These are phyloP conservation scores for Pythium folliculosum DNA, from an alignment of 352 stramenopile genomes.

Conservation along the genomic window DNA sequence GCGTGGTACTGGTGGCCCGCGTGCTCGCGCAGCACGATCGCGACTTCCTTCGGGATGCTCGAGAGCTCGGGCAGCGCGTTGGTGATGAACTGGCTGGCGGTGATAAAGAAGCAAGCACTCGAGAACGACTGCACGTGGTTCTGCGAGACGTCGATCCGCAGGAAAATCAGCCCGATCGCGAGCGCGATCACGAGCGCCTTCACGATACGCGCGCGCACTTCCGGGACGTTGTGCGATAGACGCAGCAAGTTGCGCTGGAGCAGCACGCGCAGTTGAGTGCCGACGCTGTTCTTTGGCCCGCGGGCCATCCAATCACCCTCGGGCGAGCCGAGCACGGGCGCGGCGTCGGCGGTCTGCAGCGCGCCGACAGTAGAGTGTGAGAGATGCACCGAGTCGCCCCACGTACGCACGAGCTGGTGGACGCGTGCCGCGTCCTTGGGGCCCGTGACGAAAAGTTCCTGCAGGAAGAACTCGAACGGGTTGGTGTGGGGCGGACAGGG, in stretches of 20 bases:
- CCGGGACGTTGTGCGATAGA: conserved; percentile 24
- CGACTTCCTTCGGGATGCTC: conserved; percentile 26
- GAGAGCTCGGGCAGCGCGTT: conserved; percentile 29
- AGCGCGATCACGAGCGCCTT: conserved; percentile 30
- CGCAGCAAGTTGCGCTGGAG: conserved; percentile 23
- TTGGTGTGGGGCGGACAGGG: conserved; percentile 33
- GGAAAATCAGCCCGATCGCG: conserved; percentile 28
- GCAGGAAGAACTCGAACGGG: conserved; percentile 38
- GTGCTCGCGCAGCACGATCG: conserved; percentile 32
- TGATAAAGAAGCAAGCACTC: conserved; percentile 42
- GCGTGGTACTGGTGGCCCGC: conserved; percentile 25
- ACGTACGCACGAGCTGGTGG: conserved; percentile 17
- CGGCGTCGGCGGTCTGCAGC: neutral
- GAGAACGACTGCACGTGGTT: conserved; percentile 51
- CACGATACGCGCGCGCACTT: conserved; percentile 26
- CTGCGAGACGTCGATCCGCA: conserved; percentile 36
- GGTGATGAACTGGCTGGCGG: conserved; percentile 9
- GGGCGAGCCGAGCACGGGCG: neutral
- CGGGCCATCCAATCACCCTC: neutral
- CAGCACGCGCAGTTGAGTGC: conserved; percentile 2
- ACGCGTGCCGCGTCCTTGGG: conserved; percentile 17
- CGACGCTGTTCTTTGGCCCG: neutral
- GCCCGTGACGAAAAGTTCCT: conserved; percentile 13
- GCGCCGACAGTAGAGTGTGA: neutral
- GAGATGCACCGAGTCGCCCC: conserved; percentile 1